Percentiles rank a stretch among this genome's conserved stretches.
Conservation (phyloP, 768 basidiomycete genomes). For the Lactarius sanguifluus region DNA sequence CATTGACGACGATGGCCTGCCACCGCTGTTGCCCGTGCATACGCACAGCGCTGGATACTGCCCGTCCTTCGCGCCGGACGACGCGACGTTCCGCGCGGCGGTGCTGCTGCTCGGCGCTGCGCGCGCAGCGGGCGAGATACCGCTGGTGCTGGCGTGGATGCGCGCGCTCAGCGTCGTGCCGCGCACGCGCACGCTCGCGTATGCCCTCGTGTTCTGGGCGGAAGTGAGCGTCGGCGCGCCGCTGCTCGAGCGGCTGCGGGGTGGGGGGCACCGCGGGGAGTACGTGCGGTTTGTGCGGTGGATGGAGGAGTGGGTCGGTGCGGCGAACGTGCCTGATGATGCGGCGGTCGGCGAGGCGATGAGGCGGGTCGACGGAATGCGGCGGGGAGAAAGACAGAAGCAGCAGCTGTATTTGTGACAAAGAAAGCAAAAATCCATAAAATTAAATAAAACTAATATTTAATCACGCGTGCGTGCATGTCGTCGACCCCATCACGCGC, state of each 20-base stretch:
- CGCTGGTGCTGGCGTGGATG: slow-evolving; percentile 75
- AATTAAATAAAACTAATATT: slow-evolving; percentile 8
- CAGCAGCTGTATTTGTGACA: too few species aligned
- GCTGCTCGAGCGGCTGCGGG: slow-evolving; percentile 49
- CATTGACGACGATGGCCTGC: background rate
- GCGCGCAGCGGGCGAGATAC: slow-evolving; percentile 56
- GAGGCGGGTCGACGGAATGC: slow-evolving; percentile 22
- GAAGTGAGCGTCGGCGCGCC: slow-evolving; percentile 67
- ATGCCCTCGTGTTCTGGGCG: slow-evolving; percentile 67
- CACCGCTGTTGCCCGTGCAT: slow-evolving; percentile 27
- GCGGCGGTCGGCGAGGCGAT: slow-evolving; percentile 29
- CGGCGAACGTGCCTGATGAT: slow-evolving; percentile 31
- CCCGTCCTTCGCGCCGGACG: slow-evolving; percentile 49
- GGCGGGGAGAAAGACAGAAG: slow-evolving; percentile 41
- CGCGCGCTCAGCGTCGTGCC: slow-evolving; percentile 54
- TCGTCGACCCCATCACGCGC: background rate
- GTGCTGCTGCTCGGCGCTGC: slow-evolving; percentile 59
- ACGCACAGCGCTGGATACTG: slow-evolving; percentile 28
- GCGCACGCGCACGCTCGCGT: slow-evolving; percentile 52
- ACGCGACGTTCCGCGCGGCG: slow-evolving; percentile 54
- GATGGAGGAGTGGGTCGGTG: slow-evolving; percentile 35
- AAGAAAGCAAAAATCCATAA: background rate
- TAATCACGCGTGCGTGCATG: background rate
- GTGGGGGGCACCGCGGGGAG: slow-evolving; percentile 16
- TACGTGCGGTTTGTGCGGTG: slow-evolving; percentile 33